Percentiles rank a stretch among this genome's conserved stretches.
These are phyloP conservation scores for Penicillium soppii DNA, from an alignment of 495 filamentous ascomycete species.

Conservation along the genomic window DNA sequence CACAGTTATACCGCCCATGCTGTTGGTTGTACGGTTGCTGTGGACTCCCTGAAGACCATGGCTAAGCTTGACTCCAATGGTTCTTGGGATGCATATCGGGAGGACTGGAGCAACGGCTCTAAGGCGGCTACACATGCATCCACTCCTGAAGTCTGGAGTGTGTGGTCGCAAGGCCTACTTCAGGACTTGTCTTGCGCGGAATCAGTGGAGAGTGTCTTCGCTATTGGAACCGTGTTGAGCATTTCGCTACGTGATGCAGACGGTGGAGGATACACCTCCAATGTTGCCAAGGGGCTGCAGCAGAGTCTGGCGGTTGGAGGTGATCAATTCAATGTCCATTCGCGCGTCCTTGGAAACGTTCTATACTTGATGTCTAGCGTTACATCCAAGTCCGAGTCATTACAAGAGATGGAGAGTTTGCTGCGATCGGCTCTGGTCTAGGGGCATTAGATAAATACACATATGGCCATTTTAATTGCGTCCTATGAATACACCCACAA, in stretches of 20 bases:
- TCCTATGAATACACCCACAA: too few relatives aligned
- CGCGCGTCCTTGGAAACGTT: conserved; percentile 72
- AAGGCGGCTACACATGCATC: conserved; percentile 1
- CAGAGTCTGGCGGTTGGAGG: conserved; percentile 44
- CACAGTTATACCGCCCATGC: conserved; percentile 82
- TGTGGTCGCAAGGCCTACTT: conserved; percentile 61
- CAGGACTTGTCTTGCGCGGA: conserved; percentile 50
- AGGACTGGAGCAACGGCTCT: conserved; percentile 35
- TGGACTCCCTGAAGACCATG: conserved; percentile 56
- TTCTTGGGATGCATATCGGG: conserved; percentile 48
- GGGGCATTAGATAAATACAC: neutral
- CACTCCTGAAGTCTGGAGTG: conserved; percentile 56
- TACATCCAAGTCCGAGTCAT: conserved; percentile 50
- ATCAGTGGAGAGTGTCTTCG: conserved; percentile 61
- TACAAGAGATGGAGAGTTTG: conserved; percentile 48
- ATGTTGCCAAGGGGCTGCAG: conserved; percentile 60
- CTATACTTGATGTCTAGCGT: conserved; percentile 75
- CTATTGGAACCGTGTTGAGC: conserved; percentile 68
- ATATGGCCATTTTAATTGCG: neutral
- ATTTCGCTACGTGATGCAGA: conserved; percentile 55
- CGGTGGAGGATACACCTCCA: conserved; percentile 63
- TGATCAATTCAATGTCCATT: conserved; percentile 61
- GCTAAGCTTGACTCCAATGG: conserved; percentile 50
- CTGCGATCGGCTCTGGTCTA: conserved; percentile 21
- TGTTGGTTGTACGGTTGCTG: conserved; percentile 70